phyloP scores from a whole-genome alignment of 2,329 filamentous ascomycete genomes.

The Aureobasidium sp. region DNA sequence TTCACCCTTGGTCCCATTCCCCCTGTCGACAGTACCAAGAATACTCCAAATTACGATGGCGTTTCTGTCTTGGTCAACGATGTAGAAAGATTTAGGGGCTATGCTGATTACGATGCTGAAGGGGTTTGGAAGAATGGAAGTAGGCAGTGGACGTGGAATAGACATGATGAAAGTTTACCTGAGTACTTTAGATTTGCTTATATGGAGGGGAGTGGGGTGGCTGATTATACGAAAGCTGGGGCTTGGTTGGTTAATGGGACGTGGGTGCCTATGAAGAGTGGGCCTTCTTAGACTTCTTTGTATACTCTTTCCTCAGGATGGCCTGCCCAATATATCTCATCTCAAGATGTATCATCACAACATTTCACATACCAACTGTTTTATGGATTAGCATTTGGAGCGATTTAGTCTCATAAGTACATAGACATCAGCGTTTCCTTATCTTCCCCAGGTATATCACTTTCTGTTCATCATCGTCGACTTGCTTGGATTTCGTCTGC shows the following conservation, averaged over 20 bases:
- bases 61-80: constrained; percentile 78
- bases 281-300: constrained; percentile 7
- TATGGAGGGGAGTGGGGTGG: constrained; percentile 54
- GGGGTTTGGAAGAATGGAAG: constrained; percentile 36
- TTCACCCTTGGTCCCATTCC: constrained; percentile 46
- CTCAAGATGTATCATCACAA: too few species aligned
- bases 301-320: too few species aligned
- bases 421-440: too few species aligned
- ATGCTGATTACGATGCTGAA: constrained; percentile 37
- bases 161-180: constrained; percentile 33
- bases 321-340: too few species aligned
- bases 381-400: too few species aligned
- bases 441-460: too few species aligned
- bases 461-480: too few species aligned
- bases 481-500: too few species aligned
- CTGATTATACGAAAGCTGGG: constrained; percentile 69
- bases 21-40: constrained; percentile 31
- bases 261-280: constrained; percentile 39
- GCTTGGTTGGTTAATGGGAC: constrained; percentile 55
- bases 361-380: too few species aligned
- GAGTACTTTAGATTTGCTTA: constrained; percentile 75
- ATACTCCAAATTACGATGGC: constrained; percentile 50
- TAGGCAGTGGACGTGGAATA: constrained; percentile 27
- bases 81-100: constrained; percentile 69
- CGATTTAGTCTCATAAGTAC: too few species aligned